A percentile compares a stretch with the other conserved stretches of the same genome.
These are phyloP conservation scores for Prunus mume DNA, from an alignment of 306 rosid genomes.

Conservation along the genomic window DNA sequence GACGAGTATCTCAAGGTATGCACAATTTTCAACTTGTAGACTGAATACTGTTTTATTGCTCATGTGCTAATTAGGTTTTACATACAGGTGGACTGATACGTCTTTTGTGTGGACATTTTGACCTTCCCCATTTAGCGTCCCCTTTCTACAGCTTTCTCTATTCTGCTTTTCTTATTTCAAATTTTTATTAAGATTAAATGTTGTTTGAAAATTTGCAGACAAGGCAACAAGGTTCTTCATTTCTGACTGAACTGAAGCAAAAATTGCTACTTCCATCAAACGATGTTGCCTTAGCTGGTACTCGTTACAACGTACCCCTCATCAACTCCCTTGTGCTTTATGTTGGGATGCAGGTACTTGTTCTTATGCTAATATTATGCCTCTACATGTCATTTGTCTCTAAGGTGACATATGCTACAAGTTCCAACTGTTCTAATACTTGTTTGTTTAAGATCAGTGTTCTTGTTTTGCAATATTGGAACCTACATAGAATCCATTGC, in stretches of 20 bases:
- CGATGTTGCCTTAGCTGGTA: slow-evolving; percentile 84
- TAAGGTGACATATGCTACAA: neutral
- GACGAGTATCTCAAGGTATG: slow-evolving; percentile 90
- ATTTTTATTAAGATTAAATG: neutral
- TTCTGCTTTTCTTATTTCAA: neutral
- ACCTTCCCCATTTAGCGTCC: neutral
- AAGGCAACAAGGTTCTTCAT: slow-evolving; percentile 58
- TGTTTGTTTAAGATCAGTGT: neutral
- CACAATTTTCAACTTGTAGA: neutral
- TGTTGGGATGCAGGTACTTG: slow-evolving; percentile 94
- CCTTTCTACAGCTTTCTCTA: neutral
- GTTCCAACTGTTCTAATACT: neutral
- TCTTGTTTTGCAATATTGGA: neutral
- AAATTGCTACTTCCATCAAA: slow-evolving; percentile 71
- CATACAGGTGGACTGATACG: neutral
- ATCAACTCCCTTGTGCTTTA: slow-evolving; percentile 92
- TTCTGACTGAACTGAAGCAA: slow-evolving; percentile 83
- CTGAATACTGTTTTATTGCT: neutral
- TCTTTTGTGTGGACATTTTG: neutral
- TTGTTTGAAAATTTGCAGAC: slow-evolving; percentile 50
- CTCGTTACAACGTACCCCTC: slow-evolving; percentile 85
- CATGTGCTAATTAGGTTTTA: neutral
- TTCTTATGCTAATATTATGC: neutral
- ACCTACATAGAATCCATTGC: neutral
- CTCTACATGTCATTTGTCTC: neutral